Conservation (phyloP, 2,329 filamentous ascomycete genomes). For the Ilyonectria destructans region DNA sequence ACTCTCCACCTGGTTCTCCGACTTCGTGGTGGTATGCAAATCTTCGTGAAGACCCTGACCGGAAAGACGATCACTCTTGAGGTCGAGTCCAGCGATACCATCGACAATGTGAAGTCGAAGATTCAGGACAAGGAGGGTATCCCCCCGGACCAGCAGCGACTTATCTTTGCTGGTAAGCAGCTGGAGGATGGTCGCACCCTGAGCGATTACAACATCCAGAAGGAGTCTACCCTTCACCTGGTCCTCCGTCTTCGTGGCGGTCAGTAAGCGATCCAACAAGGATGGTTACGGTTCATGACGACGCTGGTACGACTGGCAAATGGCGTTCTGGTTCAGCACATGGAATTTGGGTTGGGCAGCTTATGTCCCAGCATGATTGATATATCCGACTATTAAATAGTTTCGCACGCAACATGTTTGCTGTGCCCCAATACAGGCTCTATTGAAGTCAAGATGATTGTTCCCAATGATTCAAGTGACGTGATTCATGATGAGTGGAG, state of each 20-base stretch:
- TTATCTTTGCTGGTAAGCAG: slow-evolving; percentile 98
- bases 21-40: slow-evolving; percentile 86
- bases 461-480: slow-evolving; percentile 9
- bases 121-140: slow-evolving; percentile 99
- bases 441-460: slow-evolving; percentile 37
- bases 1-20: slow-evolving; percentile 87
- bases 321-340: slow-evolving; percentile 47
- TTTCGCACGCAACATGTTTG: slow-evolving; percentile 26
- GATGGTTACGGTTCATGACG: slow-evolving; percentile 71
- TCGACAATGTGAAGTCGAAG: slow-evolving; percentile 97
- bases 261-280: slow-evolving; percentile 53
- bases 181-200: slow-evolving; percentile 94
- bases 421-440: slow-evolving; percentile 43
- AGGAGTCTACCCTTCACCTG: slow-evolving; percentile 89
- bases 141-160: slow-evolving; percentile 93
- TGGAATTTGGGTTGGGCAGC: slow-evolving; percentile 40
- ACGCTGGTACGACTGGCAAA: slow-evolving; percentile 80
- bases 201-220: slow-evolving; percentile 96
- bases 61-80: slow-evolving; percentile 96
- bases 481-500: slow-evolving; percentile 28
- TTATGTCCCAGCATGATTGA: slow-evolving; percentile 38
- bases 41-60: slow-evolving; percentile 86
- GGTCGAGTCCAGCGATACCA: slow-evolving; percentile 91
- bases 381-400: slow-evolving; percentile 43
- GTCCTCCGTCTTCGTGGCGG: slow-evolving; percentile 94